Conservation (phyloP, 1,284 basidiomycete genomes). For the Amanita bisporigera region DNA sequence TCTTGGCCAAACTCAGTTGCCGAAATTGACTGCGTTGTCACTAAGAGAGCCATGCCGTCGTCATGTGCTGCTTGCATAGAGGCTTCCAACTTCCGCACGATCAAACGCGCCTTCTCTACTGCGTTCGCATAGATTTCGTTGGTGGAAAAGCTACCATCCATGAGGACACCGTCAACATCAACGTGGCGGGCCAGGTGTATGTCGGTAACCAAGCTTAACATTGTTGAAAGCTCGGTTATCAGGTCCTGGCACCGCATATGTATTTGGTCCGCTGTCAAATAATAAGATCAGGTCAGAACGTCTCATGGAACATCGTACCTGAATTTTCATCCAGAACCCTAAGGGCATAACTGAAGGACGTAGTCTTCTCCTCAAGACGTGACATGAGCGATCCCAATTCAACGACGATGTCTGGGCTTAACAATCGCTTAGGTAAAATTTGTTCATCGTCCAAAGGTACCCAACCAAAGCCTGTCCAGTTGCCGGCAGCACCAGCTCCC, state of each 20-base stretch:
- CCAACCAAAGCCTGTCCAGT: slow-evolving; percentile 84
- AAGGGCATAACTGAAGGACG: slow-evolving; percentile 47
- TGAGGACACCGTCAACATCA: slow-evolving; percentile 74
- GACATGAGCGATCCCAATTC: slow-evolving; percentile 57
- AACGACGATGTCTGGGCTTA: slow-evolving; percentile 57
- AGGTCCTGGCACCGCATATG: slow-evolving; percentile 53
- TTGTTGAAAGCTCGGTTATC: slow-evolving; percentile 58
- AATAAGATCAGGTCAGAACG: background rate
- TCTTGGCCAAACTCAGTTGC: slow-evolving; percentile 44
- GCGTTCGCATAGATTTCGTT: slow-evolving; percentile 62
- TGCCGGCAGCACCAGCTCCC: slow-evolving; percentile 69
- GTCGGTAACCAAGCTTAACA: slow-evolving; percentile 64
- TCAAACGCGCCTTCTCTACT: slow-evolving; percentile 65
- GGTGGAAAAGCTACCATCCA: slow-evolving; percentile 49
- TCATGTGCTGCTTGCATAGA: slow-evolving; percentile 74
- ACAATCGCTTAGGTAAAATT: slow-evolving; percentile 53
- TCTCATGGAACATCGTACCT: slow-evolving; percentile 43
- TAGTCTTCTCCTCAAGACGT: slow-evolving; percentile 56
- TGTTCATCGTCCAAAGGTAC: slow-evolving; percentile 57
- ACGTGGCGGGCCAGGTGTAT: slow-evolving; percentile 78
- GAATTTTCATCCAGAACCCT: slow-evolving; percentile 46
- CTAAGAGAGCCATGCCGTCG: slow-evolving; percentile 62
- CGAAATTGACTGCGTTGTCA: slow-evolving; percentile 58
- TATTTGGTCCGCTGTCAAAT: slow-evolving; percentile 46
- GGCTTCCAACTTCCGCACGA: slow-evolving; percentile 72